A percentile compares a stretch with the other conserved stretches of the same genome.
Evolutionary conservation across 2,329 filamentous ascomycete species (phyloP).

Genomic region (Alternaria longipes): DNA sequence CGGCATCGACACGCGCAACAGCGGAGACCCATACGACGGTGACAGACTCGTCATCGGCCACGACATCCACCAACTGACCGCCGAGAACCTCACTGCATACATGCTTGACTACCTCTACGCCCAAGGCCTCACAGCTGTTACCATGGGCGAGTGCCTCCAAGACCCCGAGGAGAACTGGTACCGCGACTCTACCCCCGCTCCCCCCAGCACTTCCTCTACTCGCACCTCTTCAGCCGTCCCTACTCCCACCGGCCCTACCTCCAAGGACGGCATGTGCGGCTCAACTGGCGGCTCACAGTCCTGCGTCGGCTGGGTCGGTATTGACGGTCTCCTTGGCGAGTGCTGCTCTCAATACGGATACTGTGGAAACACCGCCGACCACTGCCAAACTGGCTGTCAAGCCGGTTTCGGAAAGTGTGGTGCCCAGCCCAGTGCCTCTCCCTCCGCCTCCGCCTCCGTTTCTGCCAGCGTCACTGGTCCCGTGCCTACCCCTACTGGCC

Average conservation of each 20-base stretch:
- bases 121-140: constrained; percentile 56
- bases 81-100: constrained; percentile 53
- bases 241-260: constrained; percentile 32
- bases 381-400: constrained; percentile 40
- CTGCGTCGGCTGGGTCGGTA: constrained; percentile 40
- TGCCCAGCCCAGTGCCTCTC: constrained; percentile 7
- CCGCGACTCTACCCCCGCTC: constrained; percentile 50
- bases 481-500: constrained; percentile 21
- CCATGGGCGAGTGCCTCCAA: constrained; percentile 59
- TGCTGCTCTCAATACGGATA: constrained; percentile 57
- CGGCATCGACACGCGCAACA: constrained; percentile 45
- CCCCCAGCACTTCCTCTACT: constrained; percentile 42
- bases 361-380: constrained; percentile 44
- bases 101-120: constrained; percentile 53
- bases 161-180: constrained; percentile 60
- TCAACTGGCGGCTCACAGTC: constrained; percentile 17
- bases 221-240: constrained; percentile 21
- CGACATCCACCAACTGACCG: constrained; percentile 59
- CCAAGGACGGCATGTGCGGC: constrained; percentile 36
- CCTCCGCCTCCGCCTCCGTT: constrained; percentile 5
- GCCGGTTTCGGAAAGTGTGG: constrained; percentile 26
- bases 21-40: constrained; percentile 24
- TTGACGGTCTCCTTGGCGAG: constrained; percentile 37
- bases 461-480: constrained; percentile 49
- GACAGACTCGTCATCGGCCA: constrained; percentile 64